A percentile compares a stretch with the other conserved stretches of the same genome.
phyloP scores from a whole-genome alignment of 495 filamentous ascomycete genomes.

The Aspergillus funiculosus region DNA sequence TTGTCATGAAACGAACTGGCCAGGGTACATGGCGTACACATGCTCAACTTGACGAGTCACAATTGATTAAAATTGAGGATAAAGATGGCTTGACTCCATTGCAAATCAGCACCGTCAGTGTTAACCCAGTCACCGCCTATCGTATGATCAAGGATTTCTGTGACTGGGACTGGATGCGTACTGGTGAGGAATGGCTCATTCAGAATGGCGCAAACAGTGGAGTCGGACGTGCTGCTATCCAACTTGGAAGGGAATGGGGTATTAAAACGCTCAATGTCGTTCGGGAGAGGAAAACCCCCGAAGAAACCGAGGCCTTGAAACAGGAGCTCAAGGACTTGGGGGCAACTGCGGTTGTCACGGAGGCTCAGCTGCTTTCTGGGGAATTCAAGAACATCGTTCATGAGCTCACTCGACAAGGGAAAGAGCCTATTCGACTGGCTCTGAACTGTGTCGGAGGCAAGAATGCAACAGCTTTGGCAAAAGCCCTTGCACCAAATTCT shows the following conservation, averaged over 20 bases:
- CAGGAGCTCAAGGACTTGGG: slow-evolving; percentile 63
- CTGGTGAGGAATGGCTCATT: slow-evolving; percentile 70
- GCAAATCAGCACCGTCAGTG: slow-evolving; percentile 77
- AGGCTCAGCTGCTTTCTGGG: slow-evolving; percentile 63
- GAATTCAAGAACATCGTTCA: slow-evolving; percentile 59
- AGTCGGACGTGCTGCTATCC: slow-evolving; percentile 83
- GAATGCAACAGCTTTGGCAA: slow-evolving; percentile 65
- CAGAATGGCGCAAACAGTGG: slow-evolving; percentile 96
- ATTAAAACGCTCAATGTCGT: slow-evolving; percentile 83
- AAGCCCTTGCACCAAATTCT: slow-evolving; percentile 56
- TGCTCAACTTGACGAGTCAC: slow-evolving; percentile 58
- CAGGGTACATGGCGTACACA: slow-evolving; percentile 95
- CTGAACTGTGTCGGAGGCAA: slow-evolving; percentile 96
- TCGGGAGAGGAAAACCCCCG: slow-evolving; percentile 55
- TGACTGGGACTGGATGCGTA: slow-evolving; percentile 46
- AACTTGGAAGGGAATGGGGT: slow-evolving; percentile 77
- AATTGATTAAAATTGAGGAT: slow-evolving; percentile 61
- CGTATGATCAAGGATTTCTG: slow-evolving; percentile 86
- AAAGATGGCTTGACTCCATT: slow-evolving; percentile 59
- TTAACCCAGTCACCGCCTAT: slow-evolving; percentile 92
- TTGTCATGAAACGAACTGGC: slow-evolving; percentile 71
- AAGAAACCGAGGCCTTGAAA: slow-evolving; percentile 61
- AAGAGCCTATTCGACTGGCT: slow-evolving; percentile 64
- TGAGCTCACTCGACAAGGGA: slow-evolving; percentile 61
- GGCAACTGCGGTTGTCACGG: slow-evolving; percentile 77